A percentile compares a stretch with the other conserved stretches of the same genome.
Conservation (phyloP, 2,329 filamentous ascomycete species). For the Rachicladosporium sp. region DNA sequence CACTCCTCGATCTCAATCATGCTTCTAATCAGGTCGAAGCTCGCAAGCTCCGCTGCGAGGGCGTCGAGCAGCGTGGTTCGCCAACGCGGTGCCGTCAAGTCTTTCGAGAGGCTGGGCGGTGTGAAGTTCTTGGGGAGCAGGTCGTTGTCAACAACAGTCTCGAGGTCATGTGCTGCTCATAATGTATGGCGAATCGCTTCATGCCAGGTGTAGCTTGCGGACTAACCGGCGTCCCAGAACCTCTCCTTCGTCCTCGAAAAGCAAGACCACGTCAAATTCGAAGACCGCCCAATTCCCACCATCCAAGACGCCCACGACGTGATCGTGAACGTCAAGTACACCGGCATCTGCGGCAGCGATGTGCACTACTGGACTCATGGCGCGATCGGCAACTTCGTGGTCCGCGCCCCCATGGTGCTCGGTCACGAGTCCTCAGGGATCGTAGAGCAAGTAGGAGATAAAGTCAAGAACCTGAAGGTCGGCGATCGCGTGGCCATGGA, state of each 20-base stretch:
- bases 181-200: no score
- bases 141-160: no score
- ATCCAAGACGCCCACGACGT: slow-evolving; percentile 4
- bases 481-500: slow-evolving; percentile 21
- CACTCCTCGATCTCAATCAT: no score
- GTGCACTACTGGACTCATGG: slow-evolving; percentile 34
- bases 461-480: slow-evolving; percentile 14
- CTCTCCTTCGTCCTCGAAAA: slow-evolving; percentile 5
- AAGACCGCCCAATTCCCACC: slow-evolving; percentile 4
- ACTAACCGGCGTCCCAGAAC: background rate
- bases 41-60: no score
- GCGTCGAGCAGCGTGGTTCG: no score
- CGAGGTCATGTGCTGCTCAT: no score
- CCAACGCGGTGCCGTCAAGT: no score
- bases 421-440: slow-evolving; percentile 21
- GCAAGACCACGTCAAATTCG: slow-evolving; percentile 4
- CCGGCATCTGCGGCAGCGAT: slow-evolving; percentile 10
- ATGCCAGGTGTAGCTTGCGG: no score
- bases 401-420: slow-evolving; percentile 19
- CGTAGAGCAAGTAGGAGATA: slow-evolving; percentile 13
- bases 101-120: no score
- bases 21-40: no score
- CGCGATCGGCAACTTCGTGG: slow-evolving; percentile 29
- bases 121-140: no score
- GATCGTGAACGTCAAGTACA: slow-evolving; percentile 5